Evolutionary conservation across 768 basidiomycete species (phyloP), one percentile per base, ranked within the genome.

Genomic region (Mrakia blollopis): DNA sequence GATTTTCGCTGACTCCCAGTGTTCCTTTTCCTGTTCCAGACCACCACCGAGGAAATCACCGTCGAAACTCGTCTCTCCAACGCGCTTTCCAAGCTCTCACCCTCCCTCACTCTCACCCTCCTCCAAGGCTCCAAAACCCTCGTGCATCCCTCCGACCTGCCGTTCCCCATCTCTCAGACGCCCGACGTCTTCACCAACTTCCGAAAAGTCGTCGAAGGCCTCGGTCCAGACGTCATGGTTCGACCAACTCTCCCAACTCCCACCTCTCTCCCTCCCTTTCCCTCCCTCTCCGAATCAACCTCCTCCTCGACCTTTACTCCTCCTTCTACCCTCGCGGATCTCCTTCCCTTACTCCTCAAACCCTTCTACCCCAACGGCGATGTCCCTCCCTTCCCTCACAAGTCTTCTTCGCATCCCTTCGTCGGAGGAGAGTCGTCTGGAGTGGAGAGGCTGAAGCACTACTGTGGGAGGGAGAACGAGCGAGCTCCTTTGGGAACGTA

Each of bases 111-210:
- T 0, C 76, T 79, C n/a, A 70, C 73, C 23, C 44, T 77, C 18
- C 71, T 72, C 11, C 69, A 79, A 44, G 83, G 83, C 68, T 81
- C 80, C n/a, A 82, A 82, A 69, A 83, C 83, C 32, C 76, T 84
- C 68, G 80, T 84, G 18, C 81, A 82, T 35, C 77, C 79, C 11
- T 62, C 78, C 13, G 82, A 85, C n/a, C 79, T 84, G 21, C 84
- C 84, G 0, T 84, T 84, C 85, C 84, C 8, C 4, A n/a, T 44
- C 37, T 52, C 65, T 5, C 28, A 75, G 35, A 69, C 65, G 7
- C 70, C 72, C 39, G 84, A 85, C 79, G 83, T 86, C 68, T 86
- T 85, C 74, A 86, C 86, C 0, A 79, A 80, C 6, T 86, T 86
- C 79, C 80, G 86, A 47, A 85, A 85, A 79, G 80, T 81, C 35